These are phyloP conservation scores for Phytophthora uliginosa DNA, from an alignment of 352 stramenopile genomes.

Conservation along the genomic window DNA sequence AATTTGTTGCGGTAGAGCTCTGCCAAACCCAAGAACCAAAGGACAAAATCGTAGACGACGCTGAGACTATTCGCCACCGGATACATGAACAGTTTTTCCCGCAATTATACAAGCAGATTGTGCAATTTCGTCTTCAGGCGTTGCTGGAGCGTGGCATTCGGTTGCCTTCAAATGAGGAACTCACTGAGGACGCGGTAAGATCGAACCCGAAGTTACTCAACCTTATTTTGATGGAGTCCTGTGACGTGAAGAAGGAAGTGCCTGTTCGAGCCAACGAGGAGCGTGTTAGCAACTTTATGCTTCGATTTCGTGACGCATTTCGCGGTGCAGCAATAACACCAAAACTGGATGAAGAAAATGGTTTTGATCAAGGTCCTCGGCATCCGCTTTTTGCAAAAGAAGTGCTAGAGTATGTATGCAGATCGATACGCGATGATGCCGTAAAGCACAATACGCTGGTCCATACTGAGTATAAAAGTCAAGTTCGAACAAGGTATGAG, in stretches of 20 bases:
- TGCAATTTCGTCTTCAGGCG: constrained; percentile 23
- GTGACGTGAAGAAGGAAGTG: constrained; percentile 48
- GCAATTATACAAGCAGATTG: constrained; percentile 44
- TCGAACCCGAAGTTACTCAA: constrained; percentile 41
- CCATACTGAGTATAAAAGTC: constrained; percentile 60
- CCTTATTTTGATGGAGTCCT: constrained; percentile 67
- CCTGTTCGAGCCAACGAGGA: constrained; percentile 51
- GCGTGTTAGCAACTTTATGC: constrained; percentile 67
- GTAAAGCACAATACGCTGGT: constrained; percentile 50
- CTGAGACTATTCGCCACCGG: constrained; percentile 53
- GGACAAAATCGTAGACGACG: constrained; percentile 44
- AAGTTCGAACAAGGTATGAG: constrained; percentile 72
- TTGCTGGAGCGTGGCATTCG: constrained; percentile 20
- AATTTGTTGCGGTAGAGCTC: constrained; percentile 74
- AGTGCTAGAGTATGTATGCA: constrained; percentile 55
- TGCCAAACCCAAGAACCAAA: constrained; percentile 67
- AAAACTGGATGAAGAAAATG: constrained; percentile 41
- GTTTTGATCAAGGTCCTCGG: constrained; percentile 15
- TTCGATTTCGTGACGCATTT: constrained; percentile 73
- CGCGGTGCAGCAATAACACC: constrained; percentile 47
- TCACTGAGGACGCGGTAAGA: constrained; percentile 32
- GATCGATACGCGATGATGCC: constrained; percentile 49
- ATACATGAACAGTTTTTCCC: constrained; percentile 54
- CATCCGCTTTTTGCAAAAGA: constrained; percentile 38
- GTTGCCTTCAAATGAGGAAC: constrained; percentile 21